These are phyloP conservation scores for Hypsizygus ulmarius DNA, from an alignment of 1,284 basidiomycete genomes.

Conservation along the genomic window DNA sequence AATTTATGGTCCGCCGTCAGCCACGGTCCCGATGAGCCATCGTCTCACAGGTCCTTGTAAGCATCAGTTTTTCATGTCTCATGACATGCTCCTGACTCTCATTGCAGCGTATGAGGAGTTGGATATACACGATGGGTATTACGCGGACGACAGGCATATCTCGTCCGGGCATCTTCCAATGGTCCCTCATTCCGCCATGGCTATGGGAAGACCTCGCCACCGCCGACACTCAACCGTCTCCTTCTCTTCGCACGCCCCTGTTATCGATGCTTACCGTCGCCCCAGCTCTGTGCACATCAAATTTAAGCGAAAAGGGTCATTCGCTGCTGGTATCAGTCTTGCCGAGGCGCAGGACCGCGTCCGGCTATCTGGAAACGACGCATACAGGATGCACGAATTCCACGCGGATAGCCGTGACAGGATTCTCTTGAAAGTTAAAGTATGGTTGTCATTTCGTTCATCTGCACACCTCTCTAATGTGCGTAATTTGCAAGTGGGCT, in stretches of 20 bases:
- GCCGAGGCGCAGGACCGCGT: slow-evolving; percentile 66
- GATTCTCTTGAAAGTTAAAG: slow-evolving; percentile 62
- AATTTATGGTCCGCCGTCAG: slow-evolving; percentile 28
- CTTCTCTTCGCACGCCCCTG: slow-evolving; percentile 38
- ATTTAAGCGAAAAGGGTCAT: slow-evolving; percentile 70
- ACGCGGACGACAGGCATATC: slow-evolving; percentile 32
- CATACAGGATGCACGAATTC: slow-evolving; percentile 61
- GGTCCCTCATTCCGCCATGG: slow-evolving; percentile 25
- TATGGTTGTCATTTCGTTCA: slow-evolving; percentile 24
- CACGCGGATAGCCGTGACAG: slow-evolving; percentile 57
- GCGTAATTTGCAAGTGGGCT: slow-evolving; percentile 53
- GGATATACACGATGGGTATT: slow-evolving; percentile 36
- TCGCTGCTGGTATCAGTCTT: slow-evolving; percentile 63
- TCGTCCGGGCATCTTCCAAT: slow-evolving; percentile 34
- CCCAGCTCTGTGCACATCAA: slow-evolving; percentile 54
- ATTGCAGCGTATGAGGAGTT: slow-evolving; percentile 49
- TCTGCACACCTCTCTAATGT: background rate
- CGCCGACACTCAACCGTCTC: slow-evolving; percentile 60
- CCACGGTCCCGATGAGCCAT: slow-evolving; percentile 30
- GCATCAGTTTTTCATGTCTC: slow-evolving; percentile 9
- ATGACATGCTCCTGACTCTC: background rate
- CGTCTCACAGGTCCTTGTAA: slow-evolving; percentile 35
- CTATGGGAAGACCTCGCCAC: slow-evolving; percentile 35
- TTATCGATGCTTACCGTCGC: slow-evolving; percentile 42
- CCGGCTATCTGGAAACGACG: slow-evolving; percentile 56